A percentile compares a stretch with the other conserved stretches of the same genome.
These are phyloP conservation scores for Ciborinia camelliae DNA, from an alignment of 2,329 filamentous ascomycete genomes.

Conservation along the genomic window DNA sequence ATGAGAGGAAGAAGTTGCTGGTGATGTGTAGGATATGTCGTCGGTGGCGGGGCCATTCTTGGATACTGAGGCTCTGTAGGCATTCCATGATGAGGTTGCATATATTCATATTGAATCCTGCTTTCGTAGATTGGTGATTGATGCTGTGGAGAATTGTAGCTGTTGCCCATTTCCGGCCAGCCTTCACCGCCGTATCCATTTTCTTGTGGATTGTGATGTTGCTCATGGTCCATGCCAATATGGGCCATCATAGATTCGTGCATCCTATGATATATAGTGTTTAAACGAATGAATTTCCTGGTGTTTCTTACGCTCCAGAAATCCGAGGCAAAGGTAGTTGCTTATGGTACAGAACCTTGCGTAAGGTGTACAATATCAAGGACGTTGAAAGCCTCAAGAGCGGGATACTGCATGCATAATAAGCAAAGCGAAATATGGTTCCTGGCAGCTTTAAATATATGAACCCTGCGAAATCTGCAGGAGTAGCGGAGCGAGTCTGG, in stretches of 20 bases:
- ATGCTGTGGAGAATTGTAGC: conserved; percentile 51
- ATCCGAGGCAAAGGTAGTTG: conserved; percentile 28
- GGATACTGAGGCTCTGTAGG: conserved; percentile 53
- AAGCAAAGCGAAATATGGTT: conserved; percentile 34
- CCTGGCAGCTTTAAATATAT: conserved; percentile 36
- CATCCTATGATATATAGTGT: conserved; percentile 29
- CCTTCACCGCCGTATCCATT: conserved; percentile 45
- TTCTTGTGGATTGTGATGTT: conserved; percentile 33
- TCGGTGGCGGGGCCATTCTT: conserved; percentile 52
- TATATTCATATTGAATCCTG: conserved; percentile 58
- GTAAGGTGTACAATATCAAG: conserved; percentile 28
- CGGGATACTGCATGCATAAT: conserved; percentile 40
- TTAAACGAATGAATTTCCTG: conserved; percentile 4
- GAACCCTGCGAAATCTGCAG: conserved; percentile 35
- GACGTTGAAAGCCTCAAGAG: conserved; percentile 33
- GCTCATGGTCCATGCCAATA: conserved; percentile 38
- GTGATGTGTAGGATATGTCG: conserved; percentile 47
- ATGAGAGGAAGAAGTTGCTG: conserved; percentile 66
- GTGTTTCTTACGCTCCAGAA: conserved; percentile 22
- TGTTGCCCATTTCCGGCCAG: conserved; percentile 53
- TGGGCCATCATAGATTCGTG: conserved; percentile 40
- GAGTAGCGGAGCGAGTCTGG: conserved; percentile 30
- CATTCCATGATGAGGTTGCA: conserved; percentile 57
- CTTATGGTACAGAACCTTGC: conserved; percentile 35
- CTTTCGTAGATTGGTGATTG: conserved; percentile 70